These are phyloP conservation scores for Trametes elegans DNA, from an alignment of 768 basidiomycete genomes.

Conservation along the genomic window DNA sequence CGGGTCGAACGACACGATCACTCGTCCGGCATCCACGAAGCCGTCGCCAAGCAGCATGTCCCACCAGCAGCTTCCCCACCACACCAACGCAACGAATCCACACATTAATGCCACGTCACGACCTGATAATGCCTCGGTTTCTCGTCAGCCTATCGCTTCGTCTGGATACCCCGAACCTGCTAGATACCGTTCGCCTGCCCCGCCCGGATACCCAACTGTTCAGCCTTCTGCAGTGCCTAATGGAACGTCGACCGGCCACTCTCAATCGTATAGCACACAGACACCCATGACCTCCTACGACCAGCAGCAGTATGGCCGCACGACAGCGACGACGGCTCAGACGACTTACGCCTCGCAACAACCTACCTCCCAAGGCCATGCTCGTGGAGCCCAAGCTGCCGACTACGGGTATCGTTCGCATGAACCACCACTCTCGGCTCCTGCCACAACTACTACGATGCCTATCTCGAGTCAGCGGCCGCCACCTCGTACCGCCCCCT, in stretches of 20 bases:
- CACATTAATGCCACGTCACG: conserved; percentile 26
- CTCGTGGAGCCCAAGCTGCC: conserved; percentile 10
- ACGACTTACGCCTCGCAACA: background rate
- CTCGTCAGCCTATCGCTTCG: conserved; percentile 22
- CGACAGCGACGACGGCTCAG: background rate
- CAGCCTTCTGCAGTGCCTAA: conserved; percentile 4
- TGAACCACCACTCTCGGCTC: conserved; percentile 3
- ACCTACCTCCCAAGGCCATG: background rate
- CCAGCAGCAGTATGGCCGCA: conserved; percentile 1
- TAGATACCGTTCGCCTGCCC: conserved; percentile 29
- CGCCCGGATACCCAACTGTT: conserved; percentile 16
- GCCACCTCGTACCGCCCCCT: conserved; percentile 26
- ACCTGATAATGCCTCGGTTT: conserved; percentile 22
- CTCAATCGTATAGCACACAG: conserved; percentile 14
- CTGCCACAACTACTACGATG: background rate
- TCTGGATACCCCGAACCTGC: conserved; percentile 28
- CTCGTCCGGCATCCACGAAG: conserved; percentile 19
- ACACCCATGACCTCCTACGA: conserved; percentile 6
- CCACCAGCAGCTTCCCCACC: conserved; percentile 22
- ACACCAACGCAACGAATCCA: conserved; percentile 19
- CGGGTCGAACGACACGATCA: conserved; percentile 29
- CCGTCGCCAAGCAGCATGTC: conserved; percentile 21
- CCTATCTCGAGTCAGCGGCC: conserved; percentile 14
- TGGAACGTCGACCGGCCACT: conserved; percentile 7
- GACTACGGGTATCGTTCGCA: conserved; percentile 11